Evolutionary conservation across 129 eudicot species (phyloP).

Genomic region (Heracleum sosnowskyi): DNA sequence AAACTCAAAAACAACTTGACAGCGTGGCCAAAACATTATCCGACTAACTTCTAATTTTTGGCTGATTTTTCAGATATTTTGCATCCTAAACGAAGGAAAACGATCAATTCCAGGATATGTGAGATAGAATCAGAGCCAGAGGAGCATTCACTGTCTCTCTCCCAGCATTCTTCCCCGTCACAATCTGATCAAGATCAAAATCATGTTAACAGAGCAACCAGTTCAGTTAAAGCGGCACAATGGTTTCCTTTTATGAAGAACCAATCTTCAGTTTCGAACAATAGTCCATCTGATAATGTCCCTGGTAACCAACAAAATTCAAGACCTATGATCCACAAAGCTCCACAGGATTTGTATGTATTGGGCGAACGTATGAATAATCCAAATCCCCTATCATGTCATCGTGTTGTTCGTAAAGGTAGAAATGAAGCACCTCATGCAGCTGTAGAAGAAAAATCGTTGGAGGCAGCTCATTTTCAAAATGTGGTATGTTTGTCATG

Average conservation of each 20-base stretch:
- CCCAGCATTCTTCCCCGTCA: slow-evolving; percentile 82
- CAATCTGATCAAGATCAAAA: slow-evolving; percentile 77
- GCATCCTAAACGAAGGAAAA: slow-evolving; percentile 49
- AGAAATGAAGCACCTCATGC: slow-evolving; percentile 15
- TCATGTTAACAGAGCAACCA: slow-evolving; percentile 28
- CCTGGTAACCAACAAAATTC: slow-evolving; percentile 31
- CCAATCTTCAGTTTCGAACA: slow-evolving; percentile 26
- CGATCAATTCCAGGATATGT: slow-evolving; percentile 30
- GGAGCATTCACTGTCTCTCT: slow-evolving; percentile 69
- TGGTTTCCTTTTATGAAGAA: slow-evolving; percentile 38
- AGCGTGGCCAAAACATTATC: background rate
- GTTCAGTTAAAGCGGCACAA: slow-evolving; percentile 25
- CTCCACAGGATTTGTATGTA: slow-evolving; percentile 22
- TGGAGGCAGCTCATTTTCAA: slow-evolving; percentile 30
- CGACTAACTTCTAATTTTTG: background rate
- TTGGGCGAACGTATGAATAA: slow-evolving; percentile 29
- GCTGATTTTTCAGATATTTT: slow-evolving; percentile 28
- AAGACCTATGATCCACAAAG: slow-evolving; percentile 19
- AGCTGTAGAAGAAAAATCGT: slow-evolving; percentile 14
- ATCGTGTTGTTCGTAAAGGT: slow-evolving; percentile 18
- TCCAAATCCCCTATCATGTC: slow-evolving; percentile 24
- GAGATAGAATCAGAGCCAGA: slow-evolving; percentile 54
- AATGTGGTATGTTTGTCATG: slow-evolving; percentile 45
- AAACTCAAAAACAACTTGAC: background rate
- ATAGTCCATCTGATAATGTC: slow-evolving; percentile 12